Conservation (phyloP, 2,329 filamentous ascomycete genomes). For the Apiospora phragmitis region DNA sequence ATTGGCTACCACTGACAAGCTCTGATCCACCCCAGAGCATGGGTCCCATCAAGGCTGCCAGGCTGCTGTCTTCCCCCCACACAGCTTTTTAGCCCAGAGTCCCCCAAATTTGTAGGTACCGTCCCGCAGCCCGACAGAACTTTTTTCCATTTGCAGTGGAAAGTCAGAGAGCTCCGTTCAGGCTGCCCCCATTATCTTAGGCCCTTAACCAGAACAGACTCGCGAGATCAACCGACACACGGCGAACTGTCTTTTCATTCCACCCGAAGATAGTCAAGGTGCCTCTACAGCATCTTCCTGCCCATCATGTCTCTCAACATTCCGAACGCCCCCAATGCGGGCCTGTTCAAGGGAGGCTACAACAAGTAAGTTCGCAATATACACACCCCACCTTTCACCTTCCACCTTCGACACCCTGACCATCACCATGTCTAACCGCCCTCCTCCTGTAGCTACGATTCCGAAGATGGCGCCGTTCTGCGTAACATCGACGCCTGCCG, state of each 20-base stretch:
- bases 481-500: slow-evolving; percentile 99
- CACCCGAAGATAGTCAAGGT: neutral
- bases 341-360: slow-evolving; percentile 95
- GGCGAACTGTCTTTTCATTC: slow-evolving; percentile 5
- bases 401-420: slow-evolving; percentile 26
- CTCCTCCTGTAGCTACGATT: slow-evolving; percentile 73
- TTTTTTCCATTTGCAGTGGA: slow-evolving; percentile 9
- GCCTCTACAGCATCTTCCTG: neutral
- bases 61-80: neutral
- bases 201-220: slow-evolving; percentile 1
- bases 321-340: slow-evolving; percentile 87
- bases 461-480: slow-evolving; percentile 97
- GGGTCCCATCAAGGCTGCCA: neutral
- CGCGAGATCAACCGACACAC: neutral
- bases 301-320: slow-evolving; percentile 90
- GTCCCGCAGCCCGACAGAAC: slow-evolving; percentile 10
- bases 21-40: neutral
- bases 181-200: slow-evolving; percentile 2
- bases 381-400: slow-evolving; percentile 13
- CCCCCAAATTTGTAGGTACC: slow-evolving; percentile 6
- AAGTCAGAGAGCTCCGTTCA: slow-evolving; percentile 7
- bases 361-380: slow-evolving; percentile 72
- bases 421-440: slow-evolving; percentile 19
- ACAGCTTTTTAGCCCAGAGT: neutral
- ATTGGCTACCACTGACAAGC: neutral